Base-by-base conservation (phyloP, 495 filamentous ascomycete species). In the Hypoxylon fuscum region DNA sequence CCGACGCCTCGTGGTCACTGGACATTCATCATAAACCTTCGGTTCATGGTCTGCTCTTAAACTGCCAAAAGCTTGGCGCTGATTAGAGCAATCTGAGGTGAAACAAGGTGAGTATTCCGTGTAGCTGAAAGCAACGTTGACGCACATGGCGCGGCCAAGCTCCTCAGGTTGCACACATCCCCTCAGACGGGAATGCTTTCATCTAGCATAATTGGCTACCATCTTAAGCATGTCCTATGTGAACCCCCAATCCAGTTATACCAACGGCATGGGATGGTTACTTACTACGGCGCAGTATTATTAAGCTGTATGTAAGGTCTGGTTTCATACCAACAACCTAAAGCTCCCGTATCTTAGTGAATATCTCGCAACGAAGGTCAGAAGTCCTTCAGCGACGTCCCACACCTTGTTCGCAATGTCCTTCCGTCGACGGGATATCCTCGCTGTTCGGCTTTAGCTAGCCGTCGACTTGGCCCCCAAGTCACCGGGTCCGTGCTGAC, bases 381-480 rank as follows among this genome's bases (percentile, higher is more conserved):
- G 29, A 48, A 41, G n/a, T 51, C 15, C 38, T 42, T 37, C 40
- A n/a, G 11, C 23, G 23, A 1, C 9, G 41, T 35, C 22, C 32
- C 35, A 20, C 42, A 18, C 35, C 48, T 32, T n/a, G 23, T 32
- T 61, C 58, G 58, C 35, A 54, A 17, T 41, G 17, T 49, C 49
- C 43, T 54, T 61, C 58, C 43, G 14, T 43, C 5, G 31, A 3
- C 42, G 42, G 55, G 40, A 29, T 45, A 60, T 47, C 27, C 18
- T 27, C 25, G 27, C 18, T 25, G 25, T 44, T 29, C n/a, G 22
- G 18, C 22, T 34, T 40, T 15, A 25, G 11, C 21, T 31, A 1
- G 43, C 37, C 35, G 32, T 34, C 34, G 42, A 32, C 44, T 54
- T 32, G 37, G 61, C 61, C 54, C 60, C 54, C 54, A 64, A 53